Evolutionary conservation across 768 basidiomycete species (phyloP), one percentile per base, ranked within the genome.

Genomic region (Leccinum uliginosum): DNA sequence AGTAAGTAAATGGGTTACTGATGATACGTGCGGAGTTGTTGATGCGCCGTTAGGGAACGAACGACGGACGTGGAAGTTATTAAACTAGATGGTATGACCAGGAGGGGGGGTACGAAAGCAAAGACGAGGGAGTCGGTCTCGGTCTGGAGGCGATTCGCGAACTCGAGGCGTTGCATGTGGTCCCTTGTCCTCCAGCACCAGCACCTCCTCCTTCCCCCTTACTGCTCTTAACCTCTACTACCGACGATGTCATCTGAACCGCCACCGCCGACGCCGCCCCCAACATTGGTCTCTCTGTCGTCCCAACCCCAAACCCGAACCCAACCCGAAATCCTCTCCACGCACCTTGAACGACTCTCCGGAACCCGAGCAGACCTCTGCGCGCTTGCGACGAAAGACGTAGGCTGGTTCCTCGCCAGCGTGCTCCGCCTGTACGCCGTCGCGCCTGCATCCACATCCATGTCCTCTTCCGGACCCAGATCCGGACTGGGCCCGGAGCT

Each of bases 91-190:
- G n/a, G n/a, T n/a, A n/a, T n/a, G n/a, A n/a, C n/a, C n/a, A n/a
- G n/a, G n/a, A n/a, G n/a, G n/a, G n/a, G n/a, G n/a, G n/a, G n/a
- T n/a, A n/a, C n/a, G n/a, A n/a, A n/a, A n/a, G n/a, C n/a, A n/a
- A n/a, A n/a, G n/a, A n/a, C n/a, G n/a, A n/a, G n/a, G n/a, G n/a
- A n/a, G n/a, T n/a, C n/a, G n/a, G n/a, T n/a, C 57, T 71, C 23
- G 69, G 63, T n/a, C 62, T 71, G 19, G 71, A 71, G 49, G 23
- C 60, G 21, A 63, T 72, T 50, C 62, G 69, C 3, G 67, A 62
- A 19, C 62, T 71, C 11, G 70, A 67, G 26, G 44, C 34, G 4
- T 27, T 72, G 26, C 67, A 65, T 17, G 43, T 43, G 2, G 26
- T 32, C 19, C 17, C 61, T 23, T 15, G 44, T 6, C 44, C 14